Evolutionary conservation across 805 yeast species (phyloP).

Genomic region (Diddensiella caesifluorescens): DNA sequence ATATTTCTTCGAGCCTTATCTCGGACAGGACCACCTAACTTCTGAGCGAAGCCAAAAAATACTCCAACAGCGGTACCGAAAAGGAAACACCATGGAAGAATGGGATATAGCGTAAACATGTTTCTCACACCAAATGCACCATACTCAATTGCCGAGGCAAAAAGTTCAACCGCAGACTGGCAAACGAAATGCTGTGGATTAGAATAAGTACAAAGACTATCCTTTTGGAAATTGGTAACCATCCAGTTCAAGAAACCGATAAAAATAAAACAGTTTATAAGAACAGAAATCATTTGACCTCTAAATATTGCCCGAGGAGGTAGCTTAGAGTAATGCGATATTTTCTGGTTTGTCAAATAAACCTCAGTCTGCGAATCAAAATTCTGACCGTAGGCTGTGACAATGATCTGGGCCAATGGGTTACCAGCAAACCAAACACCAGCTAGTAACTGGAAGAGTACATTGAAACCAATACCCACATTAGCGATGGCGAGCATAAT

Average conservation of each 20-base stretch:
- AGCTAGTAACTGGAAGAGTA: constrained; percentile 56
- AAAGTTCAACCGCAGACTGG: constrained; percentile 39
- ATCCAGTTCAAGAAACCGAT: constrained; percentile 33
- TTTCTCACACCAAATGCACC: constrained; percentile 46
- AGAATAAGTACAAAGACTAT: constrained; percentile 39
- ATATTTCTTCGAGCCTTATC: constrained; percentile 2
- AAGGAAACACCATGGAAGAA: constrained; percentile 41
- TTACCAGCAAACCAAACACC: constrained; percentile 63
- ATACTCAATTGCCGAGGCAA: constrained; percentile 41
- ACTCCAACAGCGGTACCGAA: constrained; percentile 34
- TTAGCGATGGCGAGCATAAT: constrained; percentile 53
- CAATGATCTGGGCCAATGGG: constrained; percentile 47
- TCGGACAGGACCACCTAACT: constrained; percentile 9
- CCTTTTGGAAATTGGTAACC: constrained; percentile 27
- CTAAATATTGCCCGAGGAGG: constrained; percentile 55
- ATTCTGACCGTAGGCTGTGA: constrained; percentile 40
- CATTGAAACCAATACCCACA: constrained; percentile 53
- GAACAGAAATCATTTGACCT: constrained; percentile 34
- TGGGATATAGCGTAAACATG: constrained; percentile 38
- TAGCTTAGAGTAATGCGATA: constrained; percentile 54
- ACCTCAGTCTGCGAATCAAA: constrained; percentile 40
- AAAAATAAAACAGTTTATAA: constrained; percentile 12
- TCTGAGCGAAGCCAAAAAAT: constrained; percentile 27
- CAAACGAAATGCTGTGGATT: constrained; percentile 35
- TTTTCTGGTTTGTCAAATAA: constrained; percentile 51